Evolutionary conservation across 1,139 yeast genomes (phyloP).

Genomic region (Candida sanyaensis): DNA sequence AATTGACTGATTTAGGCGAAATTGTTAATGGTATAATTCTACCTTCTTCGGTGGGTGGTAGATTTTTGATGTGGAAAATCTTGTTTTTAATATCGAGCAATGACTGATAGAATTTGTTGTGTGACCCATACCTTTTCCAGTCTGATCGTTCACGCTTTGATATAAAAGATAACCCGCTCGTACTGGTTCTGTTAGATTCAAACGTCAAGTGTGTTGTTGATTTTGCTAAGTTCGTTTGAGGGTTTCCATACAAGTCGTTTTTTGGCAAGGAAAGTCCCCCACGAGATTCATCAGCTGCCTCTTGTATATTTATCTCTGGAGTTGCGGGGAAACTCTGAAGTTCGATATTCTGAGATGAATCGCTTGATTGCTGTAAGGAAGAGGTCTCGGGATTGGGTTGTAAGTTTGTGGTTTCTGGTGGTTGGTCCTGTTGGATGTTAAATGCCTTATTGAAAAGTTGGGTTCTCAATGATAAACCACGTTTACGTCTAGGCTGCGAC

Average conservation of each 20-base stretch:
- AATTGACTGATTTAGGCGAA: slow-evolving; percentile 31
- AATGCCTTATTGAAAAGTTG: slow-evolving; percentile 64
- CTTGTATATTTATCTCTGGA: slow-evolving; percentile 19
- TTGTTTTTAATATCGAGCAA: slow-evolving; percentile 26
- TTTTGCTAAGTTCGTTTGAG: slow-evolving; percentile 20
- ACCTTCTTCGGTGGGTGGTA: slow-evolving; percentile 66
- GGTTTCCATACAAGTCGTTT: background rate
- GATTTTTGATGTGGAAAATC: slow-evolving; percentile 42
- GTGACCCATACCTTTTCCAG: slow-evolving; percentile 13
- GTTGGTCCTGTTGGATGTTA: slow-evolving; percentile 14
- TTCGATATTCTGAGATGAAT: slow-evolving; percentile 6
- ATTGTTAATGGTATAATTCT: slow-evolving; percentile 70
- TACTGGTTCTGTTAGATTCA: slow-evolving; percentile 20
- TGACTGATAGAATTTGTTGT: slow-evolving; percentile 18
- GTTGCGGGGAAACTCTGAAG: slow-evolving; percentile 9
- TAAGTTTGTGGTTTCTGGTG: background rate
- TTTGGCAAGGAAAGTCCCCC: slow-evolving; percentile 5
- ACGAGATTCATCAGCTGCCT: slow-evolving; percentile 8
- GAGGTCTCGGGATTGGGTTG: background rate
- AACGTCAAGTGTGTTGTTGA: slow-evolving; percentile 33
- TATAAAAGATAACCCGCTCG: slow-evolving; percentile 22
- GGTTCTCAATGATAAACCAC: slow-evolving; percentile 75
- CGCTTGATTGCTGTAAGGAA: background rate
- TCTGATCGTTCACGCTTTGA: slow-evolving; percentile 19
- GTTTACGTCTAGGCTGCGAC: slow-evolving; percentile 47